Evolutionary conservation across 1,284 basidiomycete genomes (phyloP), one percentile per base, ranked within the genome.

Genomic region (Trichosporon sp.): DNA sequence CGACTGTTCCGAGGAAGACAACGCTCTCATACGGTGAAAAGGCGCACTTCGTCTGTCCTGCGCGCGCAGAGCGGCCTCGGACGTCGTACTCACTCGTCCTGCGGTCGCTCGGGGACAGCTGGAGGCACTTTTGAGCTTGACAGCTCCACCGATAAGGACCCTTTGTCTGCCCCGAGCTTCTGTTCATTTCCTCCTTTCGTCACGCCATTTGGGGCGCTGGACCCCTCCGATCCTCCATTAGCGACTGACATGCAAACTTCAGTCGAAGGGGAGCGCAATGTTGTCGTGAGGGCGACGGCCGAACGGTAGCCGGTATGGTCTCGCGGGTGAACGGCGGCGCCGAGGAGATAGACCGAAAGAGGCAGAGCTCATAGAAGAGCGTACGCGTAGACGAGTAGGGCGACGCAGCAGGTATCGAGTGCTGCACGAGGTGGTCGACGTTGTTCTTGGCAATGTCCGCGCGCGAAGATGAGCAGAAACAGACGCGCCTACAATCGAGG

Each of bases 61-160:
- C 54, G 23, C 27, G 44, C 4, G 14, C 27, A n/a, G 21, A 54
- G 14, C 16, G 25, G 49, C 14, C 25, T 13, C 13, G 25, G 16
- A 19, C 13, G 21, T 11, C 5, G n/a, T 11, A 76, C 77, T 69
- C 63, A 78, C 77, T 78, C 77, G 36, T 74, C 73, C 59, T 74
- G 70, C 14, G 71, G 52, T 19, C 63, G 62, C 11, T 64, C 60
- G 10, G 70, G 64, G 25, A 61, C 59, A 6, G 67, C 68, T n/a
- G 14, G 21, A 14, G 27, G 25, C 3, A 21, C 49, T n/a, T 54
- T 54, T n/a, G 49, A 29, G 49, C 49, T 54, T 16, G 27, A 10
- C 14, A 54, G 25, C 49, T 54, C 49, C 49, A 54, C 49, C 8
- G 25, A 25, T 29, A 54, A n/a, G 11, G 25, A n/a, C 5, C 27